A percentile compares a stretch with the other conserved stretches of the same genome.
phyloP scores from a whole-genome alignment of 2,329 filamentous ascomycete genomes.

The Chaetomium sp. region DNA sequence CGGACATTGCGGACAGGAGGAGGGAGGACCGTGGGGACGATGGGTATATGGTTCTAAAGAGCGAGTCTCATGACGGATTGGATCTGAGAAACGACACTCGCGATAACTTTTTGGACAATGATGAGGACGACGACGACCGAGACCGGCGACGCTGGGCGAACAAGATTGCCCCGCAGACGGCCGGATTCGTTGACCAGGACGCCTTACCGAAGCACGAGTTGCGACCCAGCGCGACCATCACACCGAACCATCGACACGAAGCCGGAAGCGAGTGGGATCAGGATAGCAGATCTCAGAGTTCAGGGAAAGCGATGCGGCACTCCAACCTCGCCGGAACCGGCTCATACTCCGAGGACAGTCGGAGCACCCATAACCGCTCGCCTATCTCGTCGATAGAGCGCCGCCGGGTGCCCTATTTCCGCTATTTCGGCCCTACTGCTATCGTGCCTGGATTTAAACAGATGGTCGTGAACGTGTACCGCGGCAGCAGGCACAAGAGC shows the following conservation, averaged over 20 bases:
- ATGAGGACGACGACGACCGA: slow-evolving; percentile 27
- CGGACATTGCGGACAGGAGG: slow-evolving; percentile 45
- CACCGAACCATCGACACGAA: slow-evolving; percentile 11
- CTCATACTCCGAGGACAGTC: slow-evolving; percentile 37
- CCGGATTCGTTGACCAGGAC: slow-evolving; percentile 24
- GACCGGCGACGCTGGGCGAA: slow-evolving; percentile 28
- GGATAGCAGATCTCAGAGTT: slow-evolving; percentile 14
- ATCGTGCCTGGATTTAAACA: slow-evolving; percentile 91
- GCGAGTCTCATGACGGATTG: slow-evolving; percentile 20
- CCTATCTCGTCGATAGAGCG: slow-evolving; percentile 43
- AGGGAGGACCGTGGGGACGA: slow-evolving; percentile 23
- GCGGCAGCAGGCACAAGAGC: slow-evolving; percentile 56
- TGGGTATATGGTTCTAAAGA: slow-evolving; percentile 12
- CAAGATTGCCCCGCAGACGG: slow-evolving; percentile 22
- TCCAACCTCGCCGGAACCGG: slow-evolving; percentile 27
- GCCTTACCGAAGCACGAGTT: slow-evolving; percentile 19
- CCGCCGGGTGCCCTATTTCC: slow-evolving; percentile 75
- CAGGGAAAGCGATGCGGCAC: slow-evolving; percentile 13
- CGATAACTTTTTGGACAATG: slow-evolving; percentile 30
- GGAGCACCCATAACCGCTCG: slow-evolving; percentile 36
- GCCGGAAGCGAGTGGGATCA: slow-evolving; percentile 25
- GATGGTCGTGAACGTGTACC: slow-evolving; percentile 63
- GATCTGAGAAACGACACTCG: slow-evolving; percentile 27
- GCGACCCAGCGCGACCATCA: slow-evolving; percentile 16
- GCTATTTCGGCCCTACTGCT: slow-evolving; percentile 85